Conservation (phyloP, 2,329 filamentous ascomycete species). For the Penicillium concentricum region DNA sequence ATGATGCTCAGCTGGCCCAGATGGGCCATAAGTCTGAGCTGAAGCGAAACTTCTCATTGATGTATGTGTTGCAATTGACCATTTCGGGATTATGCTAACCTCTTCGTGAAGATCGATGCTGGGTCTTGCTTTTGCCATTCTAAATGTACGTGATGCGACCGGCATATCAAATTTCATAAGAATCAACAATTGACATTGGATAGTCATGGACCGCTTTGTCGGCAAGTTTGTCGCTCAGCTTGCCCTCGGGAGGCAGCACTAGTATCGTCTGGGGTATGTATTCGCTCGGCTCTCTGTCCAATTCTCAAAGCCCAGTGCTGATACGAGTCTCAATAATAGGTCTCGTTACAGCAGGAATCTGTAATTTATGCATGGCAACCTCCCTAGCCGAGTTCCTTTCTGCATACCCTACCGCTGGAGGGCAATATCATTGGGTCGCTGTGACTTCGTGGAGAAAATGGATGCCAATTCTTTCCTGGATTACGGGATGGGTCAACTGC, state of each 20-base stretch:
- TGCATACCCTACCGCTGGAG: slow-evolving; percentile 61
- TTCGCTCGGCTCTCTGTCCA: not conserved
- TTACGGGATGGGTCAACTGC: slow-evolving; percentile 68
- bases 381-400: slow-evolving; percentile 71
- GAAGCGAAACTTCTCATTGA: slow-evolving; percentile 56
- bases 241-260: slow-evolving; percentile 69
- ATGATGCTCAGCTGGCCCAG: slow-evolving; percentile 53
- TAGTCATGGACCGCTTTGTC: slow-evolving; percentile 61
- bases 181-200: slow-evolving; percentile 6
- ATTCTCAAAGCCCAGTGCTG: not conserved
- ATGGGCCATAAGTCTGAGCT: slow-evolving; percentile 60
- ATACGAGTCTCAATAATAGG: slow-evolving; percentile 21
- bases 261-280: slow-evolving; percentile 70
- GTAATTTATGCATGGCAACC: slow-evolving; percentile 67
- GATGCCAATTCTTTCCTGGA: slow-evolving; percentile 64
- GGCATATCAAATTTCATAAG: not conserved
- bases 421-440: slow-evolving; percentile 72
- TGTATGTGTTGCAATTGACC: slow-evolving; percentile 34
- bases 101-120: slow-evolving; percentile 51
- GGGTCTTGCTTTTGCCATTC: slow-evolving; percentile 61
- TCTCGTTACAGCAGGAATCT: slow-evolving; percentile 60
- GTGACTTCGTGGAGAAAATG: slow-evolving; percentile 56
- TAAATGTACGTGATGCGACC: slow-evolving; percentile 46
- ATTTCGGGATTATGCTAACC: slow-evolving; percentile 9
- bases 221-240: slow-evolving; percentile 57